Conservation (phyloP, 2,329 filamentous ascomycete genomes). For the Aspergillus clavatus region DNA sequence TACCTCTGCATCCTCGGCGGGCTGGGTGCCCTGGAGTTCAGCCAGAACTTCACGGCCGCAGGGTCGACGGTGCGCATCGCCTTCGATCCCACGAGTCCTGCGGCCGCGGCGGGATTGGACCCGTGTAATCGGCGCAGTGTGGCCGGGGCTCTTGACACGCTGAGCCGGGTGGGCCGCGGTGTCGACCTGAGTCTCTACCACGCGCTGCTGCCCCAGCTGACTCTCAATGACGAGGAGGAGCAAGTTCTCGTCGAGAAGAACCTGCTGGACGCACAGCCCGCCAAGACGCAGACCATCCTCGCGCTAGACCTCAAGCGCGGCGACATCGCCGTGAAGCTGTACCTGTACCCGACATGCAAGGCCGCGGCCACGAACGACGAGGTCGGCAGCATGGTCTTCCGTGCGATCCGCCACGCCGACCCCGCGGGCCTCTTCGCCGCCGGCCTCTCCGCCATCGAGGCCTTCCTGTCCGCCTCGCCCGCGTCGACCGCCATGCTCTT, state of each 20-base stretch:
- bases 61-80: slow-evolving; percentile 7
- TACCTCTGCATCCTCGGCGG: slow-evolving; percentile 9
- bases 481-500: slow-evolving; percentile 2
- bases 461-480: slow-evolving; percentile 4
- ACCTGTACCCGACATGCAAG: slow-evolving; percentile 17
- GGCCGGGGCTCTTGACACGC: neutral
- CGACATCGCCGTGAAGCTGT: slow-evolving; percentile 14
- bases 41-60: slow-evolving; percentile 8
- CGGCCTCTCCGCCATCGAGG: neutral
- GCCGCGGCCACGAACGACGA: slow-evolving; percentile 1
- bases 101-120: slow-evolving; percentile 3
- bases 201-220: slow-evolving; percentile 4
- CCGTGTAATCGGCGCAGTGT: slow-evolving; percentile 3
- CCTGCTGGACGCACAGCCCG: neutral
- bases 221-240: slow-evolving; percentile 8
- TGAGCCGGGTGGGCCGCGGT: slow-evolving; percentile 1
- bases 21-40: slow-evolving; percentile 8
- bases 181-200: slow-evolving; percentile 10
- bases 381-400: neutral
- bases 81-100: slow-evolving; percentile 6
- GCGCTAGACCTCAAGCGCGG: slow-evolving; percentile 14
- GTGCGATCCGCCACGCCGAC: slow-evolving; percentile 5
- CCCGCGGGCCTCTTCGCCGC: neutral
- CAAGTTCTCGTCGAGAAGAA: neutral
- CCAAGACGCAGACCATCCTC: slow-evolving; percentile 14